phyloP scores from a whole-genome alignment of 768 basidiomycete species.

The Leccinum imitatum region DNA sequence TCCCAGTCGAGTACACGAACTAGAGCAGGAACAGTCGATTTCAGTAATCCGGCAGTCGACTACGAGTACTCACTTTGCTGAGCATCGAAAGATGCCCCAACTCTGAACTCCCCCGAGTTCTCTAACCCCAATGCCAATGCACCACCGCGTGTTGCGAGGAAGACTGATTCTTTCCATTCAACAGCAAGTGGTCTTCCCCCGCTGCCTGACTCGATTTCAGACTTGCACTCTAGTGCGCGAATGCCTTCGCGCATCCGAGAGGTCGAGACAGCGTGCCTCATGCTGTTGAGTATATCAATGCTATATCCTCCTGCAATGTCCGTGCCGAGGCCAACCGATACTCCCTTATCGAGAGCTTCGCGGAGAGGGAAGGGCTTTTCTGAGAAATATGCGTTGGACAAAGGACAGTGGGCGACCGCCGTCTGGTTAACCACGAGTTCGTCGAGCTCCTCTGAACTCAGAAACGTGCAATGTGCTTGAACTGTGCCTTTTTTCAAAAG shows the following conservation, averaged over 20 bases:
- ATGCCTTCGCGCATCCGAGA: constrained; percentile 68
- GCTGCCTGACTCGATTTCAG: background rate
- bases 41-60: background rate
- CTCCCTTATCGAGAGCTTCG: constrained; percentile 62
- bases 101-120: constrained; percentile 50
- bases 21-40: constrained; percentile 19
- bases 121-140: constrained; percentile 65
- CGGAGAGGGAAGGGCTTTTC: constrained; percentile 64
- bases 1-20: constrained; percentile 48
- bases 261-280: constrained; percentile 76
- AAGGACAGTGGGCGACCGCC: constrained; percentile 81
- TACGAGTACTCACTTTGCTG: constrained; percentile 58
- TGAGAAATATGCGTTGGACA: constrained; percentile 89
- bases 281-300: constrained; percentile 71
- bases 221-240: constrained; percentile 28
- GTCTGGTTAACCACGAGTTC: constrained; percentile 51
- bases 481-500: constrained; percentile 66
- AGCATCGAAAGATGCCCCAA: constrained; percentile 71
- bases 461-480: constrained; percentile 90
- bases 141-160: constrained; percentile 80
- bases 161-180: constrained; percentile 81
- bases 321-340: constrained; percentile 78
- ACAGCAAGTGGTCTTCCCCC: constrained; percentile 43
- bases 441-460: constrained; percentile 49
- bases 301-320: constrained; percentile 89